These are phyloP conservation scores for Mikania micrantha DNA, from an alignment of 129 eudicot species.

Conservation along the genomic window DNA sequence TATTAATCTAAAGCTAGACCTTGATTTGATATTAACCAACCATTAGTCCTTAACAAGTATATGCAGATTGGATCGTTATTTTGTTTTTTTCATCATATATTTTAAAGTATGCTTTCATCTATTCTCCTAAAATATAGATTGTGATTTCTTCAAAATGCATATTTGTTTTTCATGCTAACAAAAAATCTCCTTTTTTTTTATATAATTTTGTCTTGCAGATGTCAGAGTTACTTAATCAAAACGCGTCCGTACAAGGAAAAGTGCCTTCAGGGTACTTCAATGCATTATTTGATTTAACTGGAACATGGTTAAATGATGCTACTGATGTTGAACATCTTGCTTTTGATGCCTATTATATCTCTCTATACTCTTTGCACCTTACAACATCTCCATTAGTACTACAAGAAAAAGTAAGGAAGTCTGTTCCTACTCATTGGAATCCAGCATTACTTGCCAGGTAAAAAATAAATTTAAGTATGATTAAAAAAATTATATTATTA, in stretches of 20 bases:
- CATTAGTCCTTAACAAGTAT: background rate
- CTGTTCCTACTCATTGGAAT: slow-evolving; percentile 93
- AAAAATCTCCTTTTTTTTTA: background rate
- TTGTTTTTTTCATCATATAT: background rate
- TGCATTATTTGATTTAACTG: slow-evolving; percentile 76
- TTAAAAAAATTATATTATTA: background rate
- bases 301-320: slow-evolving; percentile 87
- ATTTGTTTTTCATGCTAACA: slow-evolving; percentile 2
- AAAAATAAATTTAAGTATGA: background rate
- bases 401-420: slow-evolving; percentile 60
- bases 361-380: slow-evolving; percentile 71
- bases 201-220: slow-evolving; percentile 47
- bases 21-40: slow-evolving; percentile 1
- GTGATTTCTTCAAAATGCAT: background rate
- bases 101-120: no score
- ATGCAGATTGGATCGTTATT: background rate
- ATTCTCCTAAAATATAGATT: no score
- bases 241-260: slow-evolving; percentile 82
- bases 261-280: slow-evolving; percentile 94
- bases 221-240: slow-evolving; percentile 95
- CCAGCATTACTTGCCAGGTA: slow-evolving; percentile 88
- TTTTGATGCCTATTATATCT: slow-evolving; percentile 87
- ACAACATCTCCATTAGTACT: slow-evolving; percentile 76
- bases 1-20: background rate
- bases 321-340: slow-evolving; percentile 79